Conservation (phyloP, 2,329 filamentous ascomycete genomes). For the Claviceps digitariae region DNA sequence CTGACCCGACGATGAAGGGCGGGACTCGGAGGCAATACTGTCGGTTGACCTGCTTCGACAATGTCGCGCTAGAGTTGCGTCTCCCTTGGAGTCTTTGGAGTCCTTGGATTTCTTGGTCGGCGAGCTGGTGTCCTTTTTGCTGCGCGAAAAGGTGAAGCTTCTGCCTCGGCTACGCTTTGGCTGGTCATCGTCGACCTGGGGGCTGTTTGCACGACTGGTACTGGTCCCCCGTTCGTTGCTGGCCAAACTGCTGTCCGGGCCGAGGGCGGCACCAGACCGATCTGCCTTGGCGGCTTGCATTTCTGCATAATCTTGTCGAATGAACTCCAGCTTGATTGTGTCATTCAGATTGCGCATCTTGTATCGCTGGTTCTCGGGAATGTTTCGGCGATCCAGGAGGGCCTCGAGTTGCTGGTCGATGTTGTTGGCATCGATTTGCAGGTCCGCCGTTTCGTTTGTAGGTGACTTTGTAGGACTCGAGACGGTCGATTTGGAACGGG, state of each 20-base stretch:
- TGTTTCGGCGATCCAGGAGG: constrained; percentile 73
- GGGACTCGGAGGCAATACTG: constrained; percentile 46
- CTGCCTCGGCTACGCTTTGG: constrained; percentile 32
- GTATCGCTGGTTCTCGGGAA: constrained; percentile 83
- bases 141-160: constrained; percentile 65
- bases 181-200: constrained; percentile 32
- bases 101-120: constrained; percentile 61
- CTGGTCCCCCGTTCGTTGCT: constrained; percentile 19
- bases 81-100: constrained; percentile 37
- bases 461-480: constrained; percentile 23
- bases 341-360: constrained; percentile 86
- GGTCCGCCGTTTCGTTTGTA: constrained; percentile 30
- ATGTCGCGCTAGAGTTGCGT: constrained; percentile 47
- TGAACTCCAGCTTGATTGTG: constrained; percentile 90
- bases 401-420: constrained; percentile 46
- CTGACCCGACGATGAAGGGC: constrained; percentile 34
- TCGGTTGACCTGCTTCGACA: constrained; percentile 62
- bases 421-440: constrained; percentile 36
- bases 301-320: constrained; percentile 74
- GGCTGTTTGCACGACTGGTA: constrained; percentile 20
- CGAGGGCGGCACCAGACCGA: constrained; percentile 28
- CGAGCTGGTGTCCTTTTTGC: constrained; percentile 48
- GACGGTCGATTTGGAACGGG: constrained; percentile 22
- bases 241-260: constrained; percentile 24
- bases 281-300: constrained; percentile 38